Percentiles rank a stretch among this genome's conserved stretches.
These are phyloP conservation scores for Grosmannia serpens DNA, from an alignment of 2,329 filamentous ascomycete genomes.

Conservation along the genomic window DNA sequence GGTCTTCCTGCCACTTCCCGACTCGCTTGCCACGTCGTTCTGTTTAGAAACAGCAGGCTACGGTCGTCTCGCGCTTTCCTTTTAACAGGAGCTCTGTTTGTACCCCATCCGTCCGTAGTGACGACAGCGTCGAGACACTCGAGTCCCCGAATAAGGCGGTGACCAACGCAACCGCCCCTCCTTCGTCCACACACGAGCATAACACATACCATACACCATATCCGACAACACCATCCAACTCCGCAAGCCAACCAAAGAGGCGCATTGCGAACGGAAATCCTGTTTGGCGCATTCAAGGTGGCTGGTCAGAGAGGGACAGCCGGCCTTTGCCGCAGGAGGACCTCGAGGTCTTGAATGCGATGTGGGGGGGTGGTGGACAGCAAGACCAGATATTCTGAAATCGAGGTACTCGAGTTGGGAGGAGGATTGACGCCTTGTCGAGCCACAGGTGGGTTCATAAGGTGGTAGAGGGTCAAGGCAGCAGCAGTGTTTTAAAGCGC, in stretches of 20 bases:
- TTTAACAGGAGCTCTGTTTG: not conserved
- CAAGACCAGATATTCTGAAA: conserved; percentile 16
- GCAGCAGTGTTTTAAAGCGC: not conserved
- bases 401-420: not conserved
- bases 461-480: not conserved
- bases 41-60: not conserved
- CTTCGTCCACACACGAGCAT: not conserved
- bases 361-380: conserved; percentile 31
- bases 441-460: not conserved
- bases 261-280: not conserved
- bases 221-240: not conserved
- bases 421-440: not conserved
- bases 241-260: not conserved
- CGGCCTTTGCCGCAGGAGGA: conserved; percentile 15
- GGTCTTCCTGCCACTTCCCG: not conserved
- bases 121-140: too few relatives aligned
- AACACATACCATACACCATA: not conserved
- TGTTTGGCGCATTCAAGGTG: not conserved
- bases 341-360: conserved; percentile 26
- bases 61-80: not conserved
- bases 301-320: not conserved
- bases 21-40: not conserved
- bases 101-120: not conserved
- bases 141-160: not conserved
- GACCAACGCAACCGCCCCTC: not conserved